These are phyloP conservation scores for Corymbia maculata DNA, from an alignment of 345 rosid species.

Conservation along the genomic window DNA sequence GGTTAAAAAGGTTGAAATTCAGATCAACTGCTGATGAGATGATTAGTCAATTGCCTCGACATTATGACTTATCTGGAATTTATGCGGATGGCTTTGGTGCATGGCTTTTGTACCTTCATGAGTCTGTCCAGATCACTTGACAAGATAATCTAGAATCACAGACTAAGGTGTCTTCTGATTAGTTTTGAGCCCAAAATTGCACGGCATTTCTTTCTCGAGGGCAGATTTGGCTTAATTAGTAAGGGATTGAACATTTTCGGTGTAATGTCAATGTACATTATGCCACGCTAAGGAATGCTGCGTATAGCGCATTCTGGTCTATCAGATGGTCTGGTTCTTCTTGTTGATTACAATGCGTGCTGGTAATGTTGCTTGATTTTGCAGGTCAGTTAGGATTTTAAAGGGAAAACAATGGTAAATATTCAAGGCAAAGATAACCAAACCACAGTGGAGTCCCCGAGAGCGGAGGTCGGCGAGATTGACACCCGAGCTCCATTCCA, in stretches of 20 bases:
- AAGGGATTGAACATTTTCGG: neutral
- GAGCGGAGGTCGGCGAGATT: constrained; percentile 83
- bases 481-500: constrained; percentile 90
- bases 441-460: constrained; percentile 24
- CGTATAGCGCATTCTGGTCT: neutral
- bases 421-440: constrained; percentile 9
- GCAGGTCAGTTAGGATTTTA: neutral
- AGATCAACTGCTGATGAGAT: neutral
- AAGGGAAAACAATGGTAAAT: constrained; percentile 37
- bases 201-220: neutral
- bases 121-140: neutral
- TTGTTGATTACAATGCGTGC: neutral
- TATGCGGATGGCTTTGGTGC: neutral
- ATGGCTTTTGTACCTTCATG: neutral
- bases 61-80: neutral
- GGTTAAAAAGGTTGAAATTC: neutral
- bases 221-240: neutral
- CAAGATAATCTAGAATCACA: neutral
- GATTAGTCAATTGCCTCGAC: neutral
- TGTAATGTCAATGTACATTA: neutral
- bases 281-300: neutral
- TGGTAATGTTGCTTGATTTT: neutral
- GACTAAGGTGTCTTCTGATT: neutral
- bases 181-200: neutral
- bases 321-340: neutral